Evolutionary conservation across 2,329 filamentous ascomycete species (phyloP).

Genomic region (Chrysoporthe austroafricana): DNA sequence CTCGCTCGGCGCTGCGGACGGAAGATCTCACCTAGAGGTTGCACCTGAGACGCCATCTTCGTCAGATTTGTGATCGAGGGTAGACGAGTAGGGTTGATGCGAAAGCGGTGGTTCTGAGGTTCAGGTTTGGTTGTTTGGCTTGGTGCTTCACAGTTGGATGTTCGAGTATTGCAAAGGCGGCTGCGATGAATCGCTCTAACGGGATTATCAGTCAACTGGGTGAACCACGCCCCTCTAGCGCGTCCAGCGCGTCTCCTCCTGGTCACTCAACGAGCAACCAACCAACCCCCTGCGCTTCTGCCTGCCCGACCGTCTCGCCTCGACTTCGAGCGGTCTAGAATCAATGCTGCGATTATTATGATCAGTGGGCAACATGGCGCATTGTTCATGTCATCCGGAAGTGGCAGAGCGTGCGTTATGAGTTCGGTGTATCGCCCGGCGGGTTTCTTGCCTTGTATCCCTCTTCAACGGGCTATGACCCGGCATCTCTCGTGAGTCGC

Average conservation of each 20-base stretch:
- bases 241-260: conserved; percentile 22
- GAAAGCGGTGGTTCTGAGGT: conserved; percentile 1
- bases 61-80: neutral
- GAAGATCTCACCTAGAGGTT: conserved; percentile 63
- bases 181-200: conserved; percentile 19
- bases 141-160: conserved; percentile 9
- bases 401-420: conserved; percentile 23
- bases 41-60: conserved; percentile 72
- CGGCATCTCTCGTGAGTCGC: conserved; percentile 24
- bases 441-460: conserved; percentile 6
- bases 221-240: neutral
- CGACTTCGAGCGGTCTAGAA: neutral
- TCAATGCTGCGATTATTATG: conserved; percentile 24
- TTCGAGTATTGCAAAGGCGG: conserved; percentile 23
- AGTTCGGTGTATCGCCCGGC: conserved; percentile 18
- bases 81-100: neutral
- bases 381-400: conserved; percentile 13
- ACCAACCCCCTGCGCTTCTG: conserved; percentile 22
- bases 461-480: conserved; percentile 19
- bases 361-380: conserved; percentile 28
- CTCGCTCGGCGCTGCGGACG: conserved; percentile 34
- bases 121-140: conserved; percentile 6
- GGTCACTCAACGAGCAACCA: neutral
- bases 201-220: conserved; percentile 16
- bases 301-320: conserved; percentile 4